Evolutionary conservation across 2,329 filamentous ascomycete genomes (phyloP).

Genomic region (Phialophora verrucosa): DNA sequence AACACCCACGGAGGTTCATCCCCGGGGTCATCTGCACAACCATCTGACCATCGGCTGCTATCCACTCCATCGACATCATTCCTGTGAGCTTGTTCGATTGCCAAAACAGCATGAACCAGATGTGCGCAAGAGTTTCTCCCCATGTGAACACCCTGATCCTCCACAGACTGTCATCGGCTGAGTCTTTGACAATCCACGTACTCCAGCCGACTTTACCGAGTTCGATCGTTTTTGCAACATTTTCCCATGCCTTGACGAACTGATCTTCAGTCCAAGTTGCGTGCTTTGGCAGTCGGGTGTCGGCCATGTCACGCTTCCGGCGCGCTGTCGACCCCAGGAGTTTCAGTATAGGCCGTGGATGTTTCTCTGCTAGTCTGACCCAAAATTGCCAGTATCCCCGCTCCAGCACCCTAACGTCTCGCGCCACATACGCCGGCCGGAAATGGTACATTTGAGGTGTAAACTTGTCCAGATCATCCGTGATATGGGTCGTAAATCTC

Average conservation of each 20-base stretch:
- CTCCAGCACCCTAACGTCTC: constrained; percentile 65
- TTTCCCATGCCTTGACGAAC: constrained; percentile 52
- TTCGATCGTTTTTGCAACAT: constrained; percentile 47
- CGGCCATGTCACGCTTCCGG: not conserved
- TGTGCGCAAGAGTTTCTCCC: constrained; percentile 73
- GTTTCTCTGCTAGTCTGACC: constrained; percentile 58
- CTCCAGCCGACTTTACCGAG: constrained; percentile 54
- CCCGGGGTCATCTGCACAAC: constrained; percentile 35
- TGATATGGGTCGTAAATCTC: constrained; percentile 58
- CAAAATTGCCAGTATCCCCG: constrained; percentile 77
- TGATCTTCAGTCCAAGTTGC: constrained; percentile 42
- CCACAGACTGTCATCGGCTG: constrained; percentile 33
- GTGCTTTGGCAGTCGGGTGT: not conserved
- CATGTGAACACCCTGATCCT: constrained; percentile 75
- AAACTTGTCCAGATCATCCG: constrained; percentile 60
- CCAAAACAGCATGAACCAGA: constrained; percentile 71
- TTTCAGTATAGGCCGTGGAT: constrained; percentile 35
- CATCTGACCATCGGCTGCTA: constrained; percentile 22
- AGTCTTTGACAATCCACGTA: constrained; percentile 48
- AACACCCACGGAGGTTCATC: constrained; percentile 8
- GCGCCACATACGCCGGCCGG: constrained; percentile 56
- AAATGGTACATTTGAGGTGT: constrained; percentile 62
- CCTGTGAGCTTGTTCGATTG: constrained; percentile 33
- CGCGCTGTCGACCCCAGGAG: constrained; percentile 10
- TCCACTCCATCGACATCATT: constrained; percentile 32